Evolutionary conservation across 2,329 filamentous ascomycete species (phyloP), one percentile per base, ranked within the genome.

Genomic region (Coleophoma cylindrospora): DNA sequence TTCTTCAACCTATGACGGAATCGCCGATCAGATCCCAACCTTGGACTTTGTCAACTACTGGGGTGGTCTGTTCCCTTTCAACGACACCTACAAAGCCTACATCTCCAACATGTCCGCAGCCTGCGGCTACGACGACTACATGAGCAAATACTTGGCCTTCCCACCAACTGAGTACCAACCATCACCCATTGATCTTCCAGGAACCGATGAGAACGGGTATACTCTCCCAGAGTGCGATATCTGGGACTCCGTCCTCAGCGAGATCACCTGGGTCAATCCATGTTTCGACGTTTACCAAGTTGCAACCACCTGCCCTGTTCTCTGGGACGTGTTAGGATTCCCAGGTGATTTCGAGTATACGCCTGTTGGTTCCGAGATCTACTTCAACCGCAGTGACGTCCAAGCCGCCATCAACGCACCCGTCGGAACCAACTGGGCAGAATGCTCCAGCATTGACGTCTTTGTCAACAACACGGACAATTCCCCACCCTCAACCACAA

Each of bases 201-300:
- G 76, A 52, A 64, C 66, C 19, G 66, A 69, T 46, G 66, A 70
- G 22, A 57, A 68, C 38, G 64, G 62, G 21, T 56, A 41, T 0
- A 60, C 60, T 34, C 68, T 68, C 0, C 61, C 68, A 0, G 75
- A 72, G 4, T 91, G 87, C 63, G 71, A 74, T 45, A 60, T 89
- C 17, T 86, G 77, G 59, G 65, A 75, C 50, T 70, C 76, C 19
- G 77, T 88, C 32, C 71, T 70, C 58, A 57, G 72, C 0, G 84
- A 81, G 32, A 76, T 77, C 8, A 54, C 72, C 4, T 61, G 70
- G 1, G 66, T 80, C 34, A 94, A 94, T 68, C 89, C 89, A 0
- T 94, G 89, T 71, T 95, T 87, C 68, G 82, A 90, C 64, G 71
- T 88, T 11, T 94, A 92, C 68, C 80, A 87, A 46, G 78, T 92